A percentile compares a stretch with the other conserved stretches of the same genome.
These are phyloP conservation scores for Kazachstania sp. DNA, from an alignment of 1,139 yeast genomes.

Conservation along the genomic window DNA sequence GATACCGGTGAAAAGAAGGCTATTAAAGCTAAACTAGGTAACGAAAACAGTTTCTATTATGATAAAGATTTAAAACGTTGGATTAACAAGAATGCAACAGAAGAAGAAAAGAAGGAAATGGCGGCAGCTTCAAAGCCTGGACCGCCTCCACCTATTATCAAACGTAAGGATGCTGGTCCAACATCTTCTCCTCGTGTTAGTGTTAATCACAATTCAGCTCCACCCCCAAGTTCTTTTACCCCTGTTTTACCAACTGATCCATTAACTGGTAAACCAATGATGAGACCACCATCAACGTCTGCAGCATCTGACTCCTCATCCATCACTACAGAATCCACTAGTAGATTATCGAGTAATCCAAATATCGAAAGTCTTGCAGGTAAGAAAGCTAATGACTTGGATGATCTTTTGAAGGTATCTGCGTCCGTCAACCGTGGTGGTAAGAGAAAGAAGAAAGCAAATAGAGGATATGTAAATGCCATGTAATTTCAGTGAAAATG, in stretches of 20 bases:
- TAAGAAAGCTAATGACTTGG: conserved; percentile 43
- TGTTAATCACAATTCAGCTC: conserved; percentile 3
- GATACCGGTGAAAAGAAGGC: conserved; percentile 63
- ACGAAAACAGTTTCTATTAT: conserved; percentile 59
- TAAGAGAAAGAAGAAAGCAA: conserved; percentile 38
- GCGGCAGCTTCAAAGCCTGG: conserved; percentile 64
- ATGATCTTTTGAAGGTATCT: conserved; percentile 48
- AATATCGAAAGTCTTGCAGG: conserved; percentile 4
- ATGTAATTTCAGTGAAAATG: conserved; percentile 37
- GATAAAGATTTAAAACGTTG: conserved; percentile 83
- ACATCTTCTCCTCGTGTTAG: conserved; percentile 31
- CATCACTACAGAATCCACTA: background rate
- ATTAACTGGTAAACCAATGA: conserved; percentile 21
- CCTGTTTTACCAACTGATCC: conserved; percentile 26
- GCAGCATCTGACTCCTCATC: background rate
- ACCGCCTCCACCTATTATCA: conserved; percentile 48
- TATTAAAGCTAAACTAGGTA: conserved; percentile 79
- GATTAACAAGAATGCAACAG: conserved; percentile 66
- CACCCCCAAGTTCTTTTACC: conserved; percentile 6
- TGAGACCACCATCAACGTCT: conserved; percentile 7
- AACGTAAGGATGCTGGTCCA: conserved; percentile 32
- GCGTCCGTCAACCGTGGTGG: conserved; percentile 34
- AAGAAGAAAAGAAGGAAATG: conserved; percentile 55
- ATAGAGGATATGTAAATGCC: conserved; percentile 76
- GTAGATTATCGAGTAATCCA: background rate